Evolutionary conservation across 2,329 filamentous ascomycete genomes (phyloP), one percentile per base, ranked within the genome.

Genomic region (Eutypa lata): DNA sequence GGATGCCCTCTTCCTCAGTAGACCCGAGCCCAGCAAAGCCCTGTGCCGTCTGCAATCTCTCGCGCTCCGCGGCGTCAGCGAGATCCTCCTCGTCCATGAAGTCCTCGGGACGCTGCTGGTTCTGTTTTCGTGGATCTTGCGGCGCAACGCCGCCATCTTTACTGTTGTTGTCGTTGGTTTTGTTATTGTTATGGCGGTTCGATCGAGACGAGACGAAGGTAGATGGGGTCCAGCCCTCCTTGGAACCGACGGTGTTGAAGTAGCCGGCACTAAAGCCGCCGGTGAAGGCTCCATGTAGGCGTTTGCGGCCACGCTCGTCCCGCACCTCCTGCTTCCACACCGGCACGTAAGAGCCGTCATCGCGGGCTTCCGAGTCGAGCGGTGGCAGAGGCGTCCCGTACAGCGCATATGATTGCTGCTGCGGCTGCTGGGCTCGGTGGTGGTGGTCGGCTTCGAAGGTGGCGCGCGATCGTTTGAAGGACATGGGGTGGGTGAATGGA

Each of bases 1-100:
- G 76, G 14, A 65, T 66, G 2, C 74, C 63, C 62, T 87, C 81
- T 33, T 83, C 74, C 31, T 78, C 77, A 1, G 85, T 86, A 28
- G 82, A 80, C 2, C 91, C 92, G 28, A 97, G 76, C 0, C 88
- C 90, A 1, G 89, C 82, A 68, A 94, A 97, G 0, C 80, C 81
- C 50, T 85, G 79, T 0, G 84, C 79, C 0, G 89, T 95, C 62
- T 93, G 82, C 33, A 97, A 73, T 55, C 82, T 82, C 63, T 86
- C 83, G 2, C 88, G 80, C 70, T 96, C 91, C 53, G 89, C 90
- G 0, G 87, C 89, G 68, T 96, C 91, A 7, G 88, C 89, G 33
- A 96, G 76, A 70, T 99, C 94, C 68, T 99, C 94, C 42, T 96
- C 93, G 64, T 99, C 94, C 94, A 99, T 99, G 63, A 92, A 97